Percentiles rank a stretch among this genome's conserved stretches.
Evolutionary conservation across 345 rosid genomes (phyloP).

Genomic region (Aurinia saxatilis): DNA sequence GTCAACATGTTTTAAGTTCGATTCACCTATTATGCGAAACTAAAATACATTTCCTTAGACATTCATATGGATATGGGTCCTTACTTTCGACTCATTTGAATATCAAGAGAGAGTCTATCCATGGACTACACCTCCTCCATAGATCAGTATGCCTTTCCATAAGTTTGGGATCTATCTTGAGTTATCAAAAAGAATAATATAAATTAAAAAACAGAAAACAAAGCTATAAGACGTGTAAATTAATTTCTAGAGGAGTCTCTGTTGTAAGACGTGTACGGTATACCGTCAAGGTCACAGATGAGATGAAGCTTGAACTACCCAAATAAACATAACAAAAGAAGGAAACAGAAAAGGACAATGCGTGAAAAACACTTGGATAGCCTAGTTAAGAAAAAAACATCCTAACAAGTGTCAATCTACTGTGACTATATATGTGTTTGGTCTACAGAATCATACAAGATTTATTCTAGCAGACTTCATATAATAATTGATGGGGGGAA

Average conservation of each 20-base stretch:
- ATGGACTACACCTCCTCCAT: no score
- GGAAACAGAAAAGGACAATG: constrained; percentile 19
- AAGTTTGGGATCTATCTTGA: no score
- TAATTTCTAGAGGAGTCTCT: not conserved
- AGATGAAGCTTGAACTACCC: not conserved
- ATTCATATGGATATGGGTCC: no score
- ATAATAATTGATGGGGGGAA: not conserved
- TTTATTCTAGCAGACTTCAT: not conserved
- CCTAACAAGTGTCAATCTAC: constrained; percentile 14
- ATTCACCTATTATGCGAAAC: no score
- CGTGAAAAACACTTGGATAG: not conserved
- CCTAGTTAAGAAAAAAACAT: constrained; percentile 19
- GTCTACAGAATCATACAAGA: constrained; percentile 23
- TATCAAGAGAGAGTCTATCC: no score
- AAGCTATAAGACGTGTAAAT: not conserved
- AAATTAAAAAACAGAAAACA: not conserved
- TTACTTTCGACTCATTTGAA: no score
- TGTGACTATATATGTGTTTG: constrained; percentile 10
- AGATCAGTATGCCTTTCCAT: no score
- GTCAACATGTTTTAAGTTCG: no score
- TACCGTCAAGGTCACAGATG: not conserved
- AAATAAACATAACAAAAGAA: constrained; percentile 16
- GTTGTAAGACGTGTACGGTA: not conserved
- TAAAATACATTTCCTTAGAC: no score
- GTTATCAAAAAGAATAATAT: no score